Evolutionary conservation across 495 filamentous ascomycete species (phyloP).

Genomic region (Bryoglossum gracile): DNA sequence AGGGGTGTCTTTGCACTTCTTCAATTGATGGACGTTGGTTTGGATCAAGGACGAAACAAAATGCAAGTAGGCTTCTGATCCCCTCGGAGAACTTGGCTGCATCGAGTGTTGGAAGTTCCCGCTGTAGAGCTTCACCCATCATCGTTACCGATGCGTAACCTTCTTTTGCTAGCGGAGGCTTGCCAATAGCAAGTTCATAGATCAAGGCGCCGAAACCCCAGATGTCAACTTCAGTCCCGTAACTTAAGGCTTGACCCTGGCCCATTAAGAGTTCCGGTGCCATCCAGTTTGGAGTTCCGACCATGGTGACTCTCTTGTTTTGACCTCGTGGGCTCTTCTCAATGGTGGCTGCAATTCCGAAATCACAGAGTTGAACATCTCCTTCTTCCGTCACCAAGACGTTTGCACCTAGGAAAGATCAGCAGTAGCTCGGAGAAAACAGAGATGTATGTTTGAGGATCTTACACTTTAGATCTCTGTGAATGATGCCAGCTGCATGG

Average conservation of each 20-base stretch:
- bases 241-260: slow-evolving; percentile 43
- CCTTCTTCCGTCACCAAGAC: slow-evolving; percentile 86
- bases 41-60: slow-evolving; percentile 70
- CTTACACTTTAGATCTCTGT: slow-evolving; percentile 89
- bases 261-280: slow-evolving; percentile 74
- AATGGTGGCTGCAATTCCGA: slow-evolving; percentile 84
- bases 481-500: slow-evolving; percentile 87
- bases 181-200: slow-evolving; percentile 85
- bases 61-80: slow-evolving; percentile 70
- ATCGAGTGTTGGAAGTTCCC: slow-evolving; percentile 62
- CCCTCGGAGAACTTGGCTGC: slow-evolving; percentile 68
- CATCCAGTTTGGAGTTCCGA: slow-evolving; percentile 97
- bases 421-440: not conserved
- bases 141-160: slow-evolving; percentile 35
- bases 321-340: slow-evolving; percentile 73
- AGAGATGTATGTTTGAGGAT: not conserved
- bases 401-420: slow-evolving; percentile 60
- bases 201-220: slow-evolving; percentile 93
- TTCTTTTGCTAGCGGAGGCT: slow-evolving; percentile 59
- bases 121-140: slow-evolving; percentile 56
- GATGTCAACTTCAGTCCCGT: slow-evolving; percentile 74
- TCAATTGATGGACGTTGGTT: slow-evolving; percentile 64
- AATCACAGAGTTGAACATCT: slow-evolving; percentile 85
- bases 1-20: slow-evolving; percentile 55
- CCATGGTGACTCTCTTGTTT: slow-evolving; percentile 86